These are phyloP conservation scores for Hypericum androsaemum DNA, from an alignment of 345 rosid genomes.

Conservation along the genomic window DNA sequence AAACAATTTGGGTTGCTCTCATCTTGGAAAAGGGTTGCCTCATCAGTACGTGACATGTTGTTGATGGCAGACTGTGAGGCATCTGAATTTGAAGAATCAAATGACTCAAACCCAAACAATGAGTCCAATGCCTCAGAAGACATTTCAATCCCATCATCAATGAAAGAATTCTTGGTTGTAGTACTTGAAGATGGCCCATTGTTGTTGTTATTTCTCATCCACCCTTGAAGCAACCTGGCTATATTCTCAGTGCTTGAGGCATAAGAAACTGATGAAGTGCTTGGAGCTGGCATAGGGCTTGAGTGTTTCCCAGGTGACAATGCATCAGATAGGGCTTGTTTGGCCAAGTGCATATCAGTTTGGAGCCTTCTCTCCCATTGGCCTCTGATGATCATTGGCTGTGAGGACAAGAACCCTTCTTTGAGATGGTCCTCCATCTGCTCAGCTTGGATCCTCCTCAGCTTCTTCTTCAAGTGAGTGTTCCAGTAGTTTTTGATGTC, in stretches of 20 bases:
- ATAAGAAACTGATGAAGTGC: slow-evolving; percentile 22
- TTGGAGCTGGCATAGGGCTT: slow-evolving; percentile 11
- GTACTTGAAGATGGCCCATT: slow-evolving; percentile 15
- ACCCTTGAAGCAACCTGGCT: slow-evolving; percentile 57
- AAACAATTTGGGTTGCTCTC: slow-evolving; percentile 33
- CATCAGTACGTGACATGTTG: slow-evolving; percentile 20
- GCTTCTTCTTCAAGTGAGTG: slow-evolving; percentile 83
- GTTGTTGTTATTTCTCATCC: slow-evolving; percentile 35
- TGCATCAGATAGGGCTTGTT: slow-evolving; percentile 67
- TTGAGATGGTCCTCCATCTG: slow-evolving; percentile 18
- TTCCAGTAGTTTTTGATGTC: slow-evolving; percentile 95
- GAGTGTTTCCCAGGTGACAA: slow-evolving; percentile 39
- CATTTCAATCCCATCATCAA: slow-evolving; percentile 14
- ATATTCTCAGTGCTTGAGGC: slow-evolving; percentile 68
- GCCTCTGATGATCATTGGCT: slow-evolving; percentile 37
- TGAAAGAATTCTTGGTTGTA: slow-evolving; percentile 18
- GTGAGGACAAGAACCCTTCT: slow-evolving; percentile 31
- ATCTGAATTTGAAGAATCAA: slow-evolving; percentile 37
- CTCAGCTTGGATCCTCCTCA: slow-evolving; percentile 40
- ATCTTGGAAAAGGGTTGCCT: slow-evolving; percentile 33
- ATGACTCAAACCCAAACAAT: slow-evolving; percentile 33
- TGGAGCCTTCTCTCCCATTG: slow-evolving; percentile 89
- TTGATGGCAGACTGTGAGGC: slow-evolving; percentile 21
- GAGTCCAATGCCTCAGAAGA: slow-evolving; percentile 33
- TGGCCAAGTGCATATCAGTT: slow-evolving; percentile 78